Evolutionary conservation across 2,329 filamentous ascomycete genomes (phyloP).

Genomic region (Trichoderma lentiforme): DNA sequence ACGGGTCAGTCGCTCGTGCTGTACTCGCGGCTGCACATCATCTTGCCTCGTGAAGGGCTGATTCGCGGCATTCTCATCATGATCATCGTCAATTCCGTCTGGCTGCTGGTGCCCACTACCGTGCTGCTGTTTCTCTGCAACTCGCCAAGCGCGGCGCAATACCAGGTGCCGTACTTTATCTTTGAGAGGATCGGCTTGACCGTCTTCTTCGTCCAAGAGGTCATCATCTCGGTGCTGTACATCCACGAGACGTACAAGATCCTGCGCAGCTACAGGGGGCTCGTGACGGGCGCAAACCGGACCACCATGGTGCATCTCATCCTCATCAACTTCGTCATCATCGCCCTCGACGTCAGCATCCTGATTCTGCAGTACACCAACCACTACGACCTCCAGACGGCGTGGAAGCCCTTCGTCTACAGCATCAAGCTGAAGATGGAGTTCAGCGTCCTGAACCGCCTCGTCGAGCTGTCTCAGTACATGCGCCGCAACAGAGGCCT

Average conservation of each 20-base stretch:
- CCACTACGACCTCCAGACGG: conserved; percentile 31
- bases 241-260: conserved; percentile 49
- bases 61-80: conserved; percentile 51
- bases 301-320: conserved; percentile 34
- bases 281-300: conserved; percentile 20
- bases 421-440: conserved; percentile 36
- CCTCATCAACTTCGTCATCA: conserved; percentile 39
- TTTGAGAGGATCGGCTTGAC: conserved; percentile 53
- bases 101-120: conserved; percentile 52
- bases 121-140: conserved; percentile 53
- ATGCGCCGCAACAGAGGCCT: conserved; percentile 10
- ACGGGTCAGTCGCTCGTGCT: conserved; percentile 59
- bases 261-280: conserved; percentile 38
- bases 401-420: conserved; percentile 34
- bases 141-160: conserved; percentile 22
- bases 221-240: conserved; percentile 50
- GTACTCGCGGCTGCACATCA: conserved; percentile 59
- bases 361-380: conserved; percentile 30
- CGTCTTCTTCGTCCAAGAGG: conserved; percentile 51
- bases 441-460: conserved; percentile 32
- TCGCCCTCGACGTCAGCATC: conserved; percentile 39
- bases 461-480: conserved; percentile 27
- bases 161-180: conserved; percentile 34
- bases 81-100: conserved; percentile 53
- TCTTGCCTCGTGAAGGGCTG: conserved; percentile 47